Conservation (phyloP, 2,329 filamentous ascomycete genomes). For the Aspergillus latus region DNA sequence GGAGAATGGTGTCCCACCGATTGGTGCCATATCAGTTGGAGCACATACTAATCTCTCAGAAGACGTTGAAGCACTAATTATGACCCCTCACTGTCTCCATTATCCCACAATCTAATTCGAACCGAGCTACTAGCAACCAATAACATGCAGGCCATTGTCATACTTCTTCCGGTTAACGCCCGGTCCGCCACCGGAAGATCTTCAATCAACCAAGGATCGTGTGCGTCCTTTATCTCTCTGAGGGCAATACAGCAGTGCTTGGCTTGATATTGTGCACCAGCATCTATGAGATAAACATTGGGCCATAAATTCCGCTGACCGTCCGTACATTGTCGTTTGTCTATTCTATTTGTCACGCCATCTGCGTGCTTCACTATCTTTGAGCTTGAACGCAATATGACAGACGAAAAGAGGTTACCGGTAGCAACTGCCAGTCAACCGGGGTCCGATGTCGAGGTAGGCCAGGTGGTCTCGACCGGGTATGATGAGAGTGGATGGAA, state of each 20-base stretch:
- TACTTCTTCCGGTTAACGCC: not conserved
- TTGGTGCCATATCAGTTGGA: not conserved
- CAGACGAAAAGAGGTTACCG: not conserved
- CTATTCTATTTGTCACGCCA: not conserved
- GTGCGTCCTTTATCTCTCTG: not conserved
- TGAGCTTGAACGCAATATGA: not conserved
- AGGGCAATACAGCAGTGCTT: not conserved
- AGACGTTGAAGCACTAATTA: not conserved
- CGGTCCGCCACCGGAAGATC: not conserved
- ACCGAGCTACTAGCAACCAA: not conserved
- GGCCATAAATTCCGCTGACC: not conserved
- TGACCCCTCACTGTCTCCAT: not conserved
- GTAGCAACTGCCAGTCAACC: not conserved
- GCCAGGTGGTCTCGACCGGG: not conserved
- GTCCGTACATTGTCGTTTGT: not conserved
- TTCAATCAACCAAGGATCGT: not conserved
- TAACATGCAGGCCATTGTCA: not conserved
- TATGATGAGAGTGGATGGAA: slow-evolving; percentile 1
- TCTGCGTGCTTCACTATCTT: not conserved
- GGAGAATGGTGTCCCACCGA: not conserved
- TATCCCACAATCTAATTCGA: not conserved
- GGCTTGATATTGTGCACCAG: no score
- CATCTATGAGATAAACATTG: not conserved
- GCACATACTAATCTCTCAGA: not conserved
- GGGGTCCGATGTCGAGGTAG: not conserved